Percentiles rank a stretch among this genome's conserved stretches.
Conservation (phyloP, 2,329 filamentous ascomycete species). For the Sporothrix luriei region DNA sequence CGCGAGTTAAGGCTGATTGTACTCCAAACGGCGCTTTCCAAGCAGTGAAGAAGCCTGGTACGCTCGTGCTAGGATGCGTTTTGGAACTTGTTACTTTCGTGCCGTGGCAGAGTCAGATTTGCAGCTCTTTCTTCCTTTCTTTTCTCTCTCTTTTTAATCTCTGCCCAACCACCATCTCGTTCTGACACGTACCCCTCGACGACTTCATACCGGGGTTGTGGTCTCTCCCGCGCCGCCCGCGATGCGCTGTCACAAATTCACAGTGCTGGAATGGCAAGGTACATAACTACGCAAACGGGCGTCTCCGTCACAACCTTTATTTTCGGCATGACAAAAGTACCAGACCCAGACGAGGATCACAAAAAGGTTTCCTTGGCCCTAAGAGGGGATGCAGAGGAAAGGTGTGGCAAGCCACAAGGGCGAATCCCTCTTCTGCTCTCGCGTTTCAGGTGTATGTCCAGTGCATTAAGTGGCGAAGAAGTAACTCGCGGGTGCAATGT, state of each 20-base stretch:
- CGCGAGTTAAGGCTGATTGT: slow-evolving; percentile 24
- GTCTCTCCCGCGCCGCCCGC: slow-evolving; percentile 13
- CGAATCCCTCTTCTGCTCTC: not conserved
- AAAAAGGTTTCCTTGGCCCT: not conserved
- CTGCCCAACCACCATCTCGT: not conserved
- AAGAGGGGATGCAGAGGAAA: not conserved
- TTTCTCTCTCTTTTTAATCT: not conserved
- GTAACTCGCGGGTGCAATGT: not conserved
- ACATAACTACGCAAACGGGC: not conserved
- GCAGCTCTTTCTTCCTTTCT: not conserved
- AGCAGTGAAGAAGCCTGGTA: slow-evolving; percentile 12
- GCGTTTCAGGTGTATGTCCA: slow-evolving; percentile 12
- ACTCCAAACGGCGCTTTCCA: slow-evolving; percentile 19
- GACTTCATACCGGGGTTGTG: not conserved
- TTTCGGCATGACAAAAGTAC: slow-evolving; percentile 7
- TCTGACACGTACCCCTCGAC: slow-evolving; percentile 7
- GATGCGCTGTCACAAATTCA: not conserved
- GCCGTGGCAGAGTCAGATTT: not conserved
- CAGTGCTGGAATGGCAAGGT: not conserved
- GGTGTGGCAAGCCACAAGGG: not conserved
- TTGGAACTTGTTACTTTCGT: not conserved
- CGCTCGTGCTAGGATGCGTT: not conserved
- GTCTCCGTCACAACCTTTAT: not conserved
- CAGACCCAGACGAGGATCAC: not conserved
- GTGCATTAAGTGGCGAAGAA: slow-evolving; percentile 9